These are phyloP conservation scores for Fusarium torreyae DNA, from an alignment of 2,329 filamentous ascomycete species.

Conservation along the genomic window DNA sequence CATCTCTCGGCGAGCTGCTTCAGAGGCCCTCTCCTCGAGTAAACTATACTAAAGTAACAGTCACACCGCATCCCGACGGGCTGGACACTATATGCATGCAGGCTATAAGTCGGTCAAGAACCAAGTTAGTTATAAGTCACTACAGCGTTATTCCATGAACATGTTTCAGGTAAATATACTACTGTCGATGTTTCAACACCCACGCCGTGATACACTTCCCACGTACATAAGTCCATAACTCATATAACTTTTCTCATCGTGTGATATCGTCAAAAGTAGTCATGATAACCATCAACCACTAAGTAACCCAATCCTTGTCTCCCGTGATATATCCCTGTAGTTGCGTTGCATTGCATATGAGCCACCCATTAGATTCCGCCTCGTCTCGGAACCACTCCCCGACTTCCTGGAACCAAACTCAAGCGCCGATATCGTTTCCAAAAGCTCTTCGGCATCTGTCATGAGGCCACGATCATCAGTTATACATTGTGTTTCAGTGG, in stretches of 20 bases:
- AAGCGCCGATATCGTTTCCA: background rate
- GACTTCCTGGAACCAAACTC: background rate
- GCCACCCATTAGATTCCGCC: slow-evolving; percentile 28
- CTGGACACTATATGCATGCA: slow-evolving; percentile 9
- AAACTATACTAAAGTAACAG: slow-evolving; percentile 4
- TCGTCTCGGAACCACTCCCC: slow-evolving; percentile 9
- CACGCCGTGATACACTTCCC: background rate
- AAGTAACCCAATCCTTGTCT: slow-evolving; percentile 12
- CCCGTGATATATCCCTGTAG: slow-evolving; percentile 18
- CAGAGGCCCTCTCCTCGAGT: background rate
- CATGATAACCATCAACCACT: slow-evolving; percentile 8
- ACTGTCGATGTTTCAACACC: background rate
- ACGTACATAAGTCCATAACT: background rate
- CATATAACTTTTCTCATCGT: background rate
- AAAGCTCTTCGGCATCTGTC: background rate
- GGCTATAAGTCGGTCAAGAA: slow-evolving; percentile 27
- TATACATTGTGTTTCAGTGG: background rate
- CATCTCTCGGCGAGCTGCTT: slow-evolving; percentile 19
- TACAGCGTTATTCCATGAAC: background rate
- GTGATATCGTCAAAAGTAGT: slow-evolving; percentile 9
- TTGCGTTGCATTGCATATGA: slow-evolving; percentile 10
- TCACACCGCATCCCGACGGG: slow-evolving; percentile 34
- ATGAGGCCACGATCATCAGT: background rate
- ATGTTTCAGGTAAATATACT: background rate
- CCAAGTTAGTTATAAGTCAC: background rate